These are phyloP conservation scores for Thielaviopsis populi DNA, from an alignment of 2,329 filamentous ascomycete species.

Conservation along the genomic window DNA sequence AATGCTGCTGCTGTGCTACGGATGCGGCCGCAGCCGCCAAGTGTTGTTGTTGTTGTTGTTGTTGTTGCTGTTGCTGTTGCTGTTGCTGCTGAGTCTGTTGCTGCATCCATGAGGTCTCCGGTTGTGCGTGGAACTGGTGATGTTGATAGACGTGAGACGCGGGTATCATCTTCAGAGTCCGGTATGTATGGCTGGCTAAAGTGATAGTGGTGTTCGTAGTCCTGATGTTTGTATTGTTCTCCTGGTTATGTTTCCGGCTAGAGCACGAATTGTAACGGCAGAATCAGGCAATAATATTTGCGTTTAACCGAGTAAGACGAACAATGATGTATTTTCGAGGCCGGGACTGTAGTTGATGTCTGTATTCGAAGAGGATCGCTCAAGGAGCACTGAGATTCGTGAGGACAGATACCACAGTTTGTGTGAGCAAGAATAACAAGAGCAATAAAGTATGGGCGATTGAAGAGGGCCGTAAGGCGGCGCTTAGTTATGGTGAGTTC, in stretches of 20 bases:
- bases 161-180: slow-evolving; percentile 40
- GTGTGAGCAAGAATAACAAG: not conserved
- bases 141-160: slow-evolving; percentile 52
- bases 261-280: not conserved
- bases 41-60: slow-evolving; percentile 42
- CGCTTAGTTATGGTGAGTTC: not conserved
- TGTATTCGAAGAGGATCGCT: not conserved
- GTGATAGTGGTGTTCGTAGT: not conserved
- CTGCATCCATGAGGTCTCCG: slow-evolving; percentile 47
- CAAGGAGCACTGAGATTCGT: not conserved
- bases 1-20: slow-evolving; percentile 45
- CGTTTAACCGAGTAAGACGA: not conserved
- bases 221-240: not conserved
- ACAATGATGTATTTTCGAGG: not conserved
- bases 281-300: not conserved
- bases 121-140: slow-evolving; percentile 49
- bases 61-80: slow-evolving; percentile 48
- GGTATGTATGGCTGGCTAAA: not conserved
- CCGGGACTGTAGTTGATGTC: not conserved
- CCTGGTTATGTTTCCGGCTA: not conserved
- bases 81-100: slow-evolving; percentile 39
- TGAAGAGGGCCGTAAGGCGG: not conserved
- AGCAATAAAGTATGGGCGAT: not conserved
- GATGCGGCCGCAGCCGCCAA: slow-evolving; percentile 40
- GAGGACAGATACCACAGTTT: not conserved